phyloP scores from a whole-genome alignment of 1,139 yeast genomes.

The Entelexis sorbosivorans region DNA sequence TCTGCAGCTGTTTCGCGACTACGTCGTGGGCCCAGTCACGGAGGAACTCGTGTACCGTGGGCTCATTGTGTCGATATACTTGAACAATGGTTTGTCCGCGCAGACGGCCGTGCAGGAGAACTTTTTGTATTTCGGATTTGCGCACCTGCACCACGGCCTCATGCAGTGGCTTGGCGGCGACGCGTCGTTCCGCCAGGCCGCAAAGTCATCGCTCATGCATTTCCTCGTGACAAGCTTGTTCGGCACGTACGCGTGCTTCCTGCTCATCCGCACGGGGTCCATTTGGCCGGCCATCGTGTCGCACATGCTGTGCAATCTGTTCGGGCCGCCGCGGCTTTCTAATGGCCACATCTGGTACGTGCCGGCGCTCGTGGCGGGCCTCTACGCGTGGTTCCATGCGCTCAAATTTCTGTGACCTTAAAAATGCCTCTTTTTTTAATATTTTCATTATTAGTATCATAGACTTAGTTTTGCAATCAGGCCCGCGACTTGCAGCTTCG shows the following conservation, averaged over 20 bases:
- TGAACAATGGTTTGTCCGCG: constrained; percentile 28
- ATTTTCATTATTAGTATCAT: too few relatives aligned
- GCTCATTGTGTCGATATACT: constrained; percentile 37
- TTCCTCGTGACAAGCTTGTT: constrained; percentile 63
- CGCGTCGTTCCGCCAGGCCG: constrained; percentile 30
- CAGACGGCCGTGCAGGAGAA: constrained; percentile 35
- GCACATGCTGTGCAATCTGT: constrained; percentile 64
- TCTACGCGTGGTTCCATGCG: constrained; percentile 23
- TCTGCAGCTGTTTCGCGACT: constrained; percentile 38
- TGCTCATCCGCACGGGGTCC: constrained; percentile 45
- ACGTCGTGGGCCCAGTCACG: constrained; percentile 69
- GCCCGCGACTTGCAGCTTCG: constrained; percentile 77
- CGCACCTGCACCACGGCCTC: constrained; percentile 79
- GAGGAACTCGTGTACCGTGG: constrained; percentile 80
- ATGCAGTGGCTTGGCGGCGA: constrained; percentile 37
- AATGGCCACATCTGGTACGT: constrained; percentile 34
- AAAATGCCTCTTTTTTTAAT: not conserved
- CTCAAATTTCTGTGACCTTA: not conserved
- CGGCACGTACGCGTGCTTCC: constrained; percentile 60
- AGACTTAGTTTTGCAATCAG: constrained; percentile 35
- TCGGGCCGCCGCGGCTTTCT: constrained; percentile 54
- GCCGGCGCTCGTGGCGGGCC: constrained; percentile 38
- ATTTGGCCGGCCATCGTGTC: constrained; percentile 53
- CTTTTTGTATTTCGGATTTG: constrained; percentile 76
- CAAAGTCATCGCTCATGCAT: constrained; percentile 45